Percentiles rank a stretch among this genome's conserved stretches.
phyloP scores from a whole-genome alignment of 352 stramenopile species.

The Pythium sukuiense region DNA sequence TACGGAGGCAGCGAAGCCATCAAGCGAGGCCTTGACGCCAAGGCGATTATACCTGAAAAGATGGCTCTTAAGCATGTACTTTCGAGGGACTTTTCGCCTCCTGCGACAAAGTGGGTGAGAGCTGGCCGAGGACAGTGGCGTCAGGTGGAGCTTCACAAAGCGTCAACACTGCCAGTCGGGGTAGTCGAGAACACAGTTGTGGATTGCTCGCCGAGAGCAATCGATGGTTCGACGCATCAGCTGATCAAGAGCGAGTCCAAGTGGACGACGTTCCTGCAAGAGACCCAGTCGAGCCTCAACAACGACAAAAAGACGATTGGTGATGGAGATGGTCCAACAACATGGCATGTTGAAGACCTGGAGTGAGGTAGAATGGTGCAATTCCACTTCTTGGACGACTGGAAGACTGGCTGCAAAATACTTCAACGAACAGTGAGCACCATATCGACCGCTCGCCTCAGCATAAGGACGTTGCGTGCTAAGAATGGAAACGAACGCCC shows the following conservation, averaged over 20 bases:
- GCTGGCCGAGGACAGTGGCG: constrained; percentile 8
- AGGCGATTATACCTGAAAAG: neutral
- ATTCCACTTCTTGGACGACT: neutral
- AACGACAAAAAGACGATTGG: neutral
- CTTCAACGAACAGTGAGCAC: too few relatives aligned
- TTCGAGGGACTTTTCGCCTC: constrained; percentile 2
- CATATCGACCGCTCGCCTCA: too few relatives aligned
- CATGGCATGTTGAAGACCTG: neutral
- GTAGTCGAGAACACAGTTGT: too few relatives aligned
- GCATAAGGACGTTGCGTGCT: too few relatives aligned
- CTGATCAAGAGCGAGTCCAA: constrained; percentile 1
- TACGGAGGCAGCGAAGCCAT: neutral
- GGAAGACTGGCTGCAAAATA: too few relatives aligned
- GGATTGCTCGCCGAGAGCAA: neutral
- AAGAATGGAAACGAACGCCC: too few relatives aligned
- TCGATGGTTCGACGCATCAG: neutral
- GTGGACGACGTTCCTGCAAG: neutral
- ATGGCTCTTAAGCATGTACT: neutral
- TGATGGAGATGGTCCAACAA: neutral
- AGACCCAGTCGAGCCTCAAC: neutral
- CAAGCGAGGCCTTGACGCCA: too few relatives aligned
- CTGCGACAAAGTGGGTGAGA: constrained; percentile 18
- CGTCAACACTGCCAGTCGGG: neutral
- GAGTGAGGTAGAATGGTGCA: neutral
- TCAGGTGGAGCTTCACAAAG: constrained; percentile 11